Evolutionary conservation across 2,329 filamentous ascomycete genomes (phyloP), one percentile per base, ranked within the genome.

Genomic region (Zymoseptoria brevis): DNA sequence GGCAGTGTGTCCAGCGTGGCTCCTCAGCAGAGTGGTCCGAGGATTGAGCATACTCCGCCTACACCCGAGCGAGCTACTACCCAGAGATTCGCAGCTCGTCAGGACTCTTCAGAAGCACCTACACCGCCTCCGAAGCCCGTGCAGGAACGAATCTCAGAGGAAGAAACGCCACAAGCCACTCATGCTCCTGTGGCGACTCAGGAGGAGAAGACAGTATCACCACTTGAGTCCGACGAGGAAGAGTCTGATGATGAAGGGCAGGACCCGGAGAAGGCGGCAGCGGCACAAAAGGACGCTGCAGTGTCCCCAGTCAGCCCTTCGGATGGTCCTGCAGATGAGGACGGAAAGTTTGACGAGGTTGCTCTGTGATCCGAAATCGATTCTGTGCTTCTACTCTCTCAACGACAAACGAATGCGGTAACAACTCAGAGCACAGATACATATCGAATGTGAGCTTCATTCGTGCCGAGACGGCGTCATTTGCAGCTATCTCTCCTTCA

Each of bases 31-130:
- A 69, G 72, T 56, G 78, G 76, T 60, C 78, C 78, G 21, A 70
- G 76, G 41, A 80, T 79, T 51, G 76, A 80, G 64, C 72, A 80
- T 66, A 81, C 78, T 49, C 78, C 79, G 53, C 79, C 78, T 0
- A 80, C 78, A 3, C 78, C 79, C n/a, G 78, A 80, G 59, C 68
- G 71, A 49, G 53, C 68, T n/a, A 64, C 60, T n/a, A 53, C 62
- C 26, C 55, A 58, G 49, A 56, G 51, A 26, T 57, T 57, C 48
- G 58, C 53, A 35, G 53, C 51, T 45, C 59, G 52, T 30, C 45
- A 56, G 8, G 60, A 57, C 29, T 35, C 30, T 24, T 50, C 55
- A 9, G 35, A 61, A 48, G 56, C 60, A 48, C 54, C 61, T n/a
- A 56, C 57, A 1, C 56, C 61, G 16, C 67, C 68, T 52, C 69